phyloP scores from a whole-genome alignment of 2,329 filamentous ascomycete species.

The Sporothrix brasiliensis region DNA sequence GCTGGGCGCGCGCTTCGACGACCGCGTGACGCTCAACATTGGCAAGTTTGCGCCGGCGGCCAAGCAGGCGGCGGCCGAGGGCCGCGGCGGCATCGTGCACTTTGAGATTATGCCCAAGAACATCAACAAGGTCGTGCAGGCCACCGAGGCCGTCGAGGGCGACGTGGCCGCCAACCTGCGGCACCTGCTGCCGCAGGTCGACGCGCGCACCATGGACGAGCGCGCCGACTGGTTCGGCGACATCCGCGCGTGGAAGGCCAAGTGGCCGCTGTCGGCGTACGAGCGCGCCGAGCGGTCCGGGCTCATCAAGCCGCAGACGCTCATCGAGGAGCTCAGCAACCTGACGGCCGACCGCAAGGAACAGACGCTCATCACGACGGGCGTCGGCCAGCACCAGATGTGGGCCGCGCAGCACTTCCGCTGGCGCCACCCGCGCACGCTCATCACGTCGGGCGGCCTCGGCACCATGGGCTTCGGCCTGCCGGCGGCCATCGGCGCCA shows the following conservation, averaged over 20 bases:
- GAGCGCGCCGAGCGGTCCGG: slow-evolving; percentile 75
- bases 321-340: slow-evolving; percentile 88
- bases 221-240: slow-evolving; percentile 85
- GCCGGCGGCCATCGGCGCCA: slow-evolving; percentile 91
- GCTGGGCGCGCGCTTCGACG: slow-evolving; percentile 90
- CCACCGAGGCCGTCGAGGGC: slow-evolving; percentile 91
- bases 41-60: slow-evolving; percentile 87
- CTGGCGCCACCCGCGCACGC: slow-evolving; percentile 86
- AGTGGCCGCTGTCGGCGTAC: slow-evolving; percentile 82
- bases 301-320: slow-evolving; percentile 88
- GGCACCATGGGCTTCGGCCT: slow-evolving; percentile 96
- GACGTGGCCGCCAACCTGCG: slow-evolving; percentile 81
- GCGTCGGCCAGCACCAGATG: slow-evolving; percentile 98
- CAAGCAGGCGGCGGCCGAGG: slow-evolving; percentile 79
- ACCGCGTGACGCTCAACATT: slow-evolving; percentile 84
- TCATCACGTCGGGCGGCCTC: slow-evolving; percentile 95
- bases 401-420: slow-evolving; percentile 97
- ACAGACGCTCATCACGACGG: slow-evolving; percentile 84
- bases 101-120: slow-evolving; percentile 99
- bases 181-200: slow-evolving; percentile 71
- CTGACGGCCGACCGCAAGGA: slow-evolving; percentile 80
- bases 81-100: slow-evolving; percentile 90
- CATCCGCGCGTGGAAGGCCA: slow-evolving; percentile 87
- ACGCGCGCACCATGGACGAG: slow-evolving; percentile 62
- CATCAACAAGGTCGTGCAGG: slow-evolving; percentile 99